Conservation (phyloP, 768 basidiomycete genomes). For the Chlorophyllum brunneum region DNA sequence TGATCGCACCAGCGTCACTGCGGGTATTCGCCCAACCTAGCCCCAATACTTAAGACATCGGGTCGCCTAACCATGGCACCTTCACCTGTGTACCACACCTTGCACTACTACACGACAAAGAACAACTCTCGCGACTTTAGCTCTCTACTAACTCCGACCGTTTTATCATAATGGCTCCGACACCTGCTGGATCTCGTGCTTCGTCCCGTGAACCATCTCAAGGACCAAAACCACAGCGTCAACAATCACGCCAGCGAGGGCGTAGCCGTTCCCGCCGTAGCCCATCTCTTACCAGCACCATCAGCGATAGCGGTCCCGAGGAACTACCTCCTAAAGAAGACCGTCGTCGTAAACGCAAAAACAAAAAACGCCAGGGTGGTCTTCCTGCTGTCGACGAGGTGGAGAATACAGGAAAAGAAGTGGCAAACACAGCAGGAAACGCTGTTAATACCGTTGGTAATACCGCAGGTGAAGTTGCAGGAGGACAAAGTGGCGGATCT, state of each 20-base stretch:
- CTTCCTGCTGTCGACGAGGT: conserved; percentile 20
- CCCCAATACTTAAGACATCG: too few relatives aligned
- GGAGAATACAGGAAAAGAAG: conserved; percentile 11
- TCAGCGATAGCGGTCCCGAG: conserved; percentile 3
- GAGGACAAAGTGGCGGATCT: conserved; percentile 1
- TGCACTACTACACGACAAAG: too few relatives aligned
- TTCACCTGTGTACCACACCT: too few relatives aligned
- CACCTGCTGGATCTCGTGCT: too few relatives aligned
- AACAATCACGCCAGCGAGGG: conserved; percentile 11
- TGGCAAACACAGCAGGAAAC: background rate
- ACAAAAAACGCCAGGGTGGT: conserved; percentile 11
- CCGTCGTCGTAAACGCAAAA: conserved; percentile 14
- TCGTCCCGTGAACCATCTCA: conserved; percentile 9
- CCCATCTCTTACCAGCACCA: conserved; percentile 8
- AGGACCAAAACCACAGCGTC: background rate
- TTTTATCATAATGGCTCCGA: too few relatives aligned
- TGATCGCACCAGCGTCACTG: too few relatives aligned
- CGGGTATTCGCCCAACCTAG: too few relatives aligned
- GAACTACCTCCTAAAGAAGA: background rate
- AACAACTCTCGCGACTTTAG: too few relatives aligned
- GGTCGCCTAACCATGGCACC: too few relatives aligned
- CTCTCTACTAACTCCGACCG: too few relatives aligned
- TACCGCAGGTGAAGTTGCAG: conserved; percentile 6
- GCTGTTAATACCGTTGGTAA: background rate
- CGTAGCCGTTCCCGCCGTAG: conserved; percentile 17